Conservation (phyloP, 2,329 filamentous ascomycete genomes). For the Onygenales sp. region DNA sequence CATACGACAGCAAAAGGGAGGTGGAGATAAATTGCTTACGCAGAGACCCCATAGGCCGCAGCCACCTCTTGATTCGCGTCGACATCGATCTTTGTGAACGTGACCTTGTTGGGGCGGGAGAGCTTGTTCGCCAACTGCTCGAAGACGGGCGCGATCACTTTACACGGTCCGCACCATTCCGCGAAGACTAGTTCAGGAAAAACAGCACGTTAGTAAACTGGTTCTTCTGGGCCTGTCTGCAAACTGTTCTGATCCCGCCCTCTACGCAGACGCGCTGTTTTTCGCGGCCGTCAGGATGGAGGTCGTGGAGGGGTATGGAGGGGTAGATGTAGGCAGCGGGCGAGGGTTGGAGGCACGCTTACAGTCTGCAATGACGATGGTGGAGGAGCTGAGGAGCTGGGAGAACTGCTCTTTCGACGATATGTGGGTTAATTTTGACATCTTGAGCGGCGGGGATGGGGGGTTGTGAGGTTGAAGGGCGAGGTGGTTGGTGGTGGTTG, state of each 20-base stretch:
- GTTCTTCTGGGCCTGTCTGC: neutral
- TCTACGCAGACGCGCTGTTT: neutral
- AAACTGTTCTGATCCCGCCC: neutral
- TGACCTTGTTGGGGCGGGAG: constrained; percentile 61
- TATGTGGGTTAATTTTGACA: constrained; percentile 43
- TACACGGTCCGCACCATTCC: constrained; percentile 78
- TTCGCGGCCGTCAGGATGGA: neutral
- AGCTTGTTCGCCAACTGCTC: constrained; percentile 64
- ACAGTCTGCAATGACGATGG: constrained; percentile 84
- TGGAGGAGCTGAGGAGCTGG: constrained; percentile 58
- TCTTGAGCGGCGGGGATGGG: constrained; percentile 19
- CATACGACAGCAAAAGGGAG: neutral
- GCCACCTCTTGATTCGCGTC: constrained; percentile 68
- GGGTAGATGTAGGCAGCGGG: neutral
- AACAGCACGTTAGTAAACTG: constrained; percentile 14
- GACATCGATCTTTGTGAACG: constrained; percentile 80
- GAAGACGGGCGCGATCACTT: constrained; percentile 72
- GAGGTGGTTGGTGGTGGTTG: constrained; percentile 8
- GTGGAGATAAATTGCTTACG: constrained; percentile 33
- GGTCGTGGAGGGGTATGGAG: neutral
- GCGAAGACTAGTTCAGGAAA: constrained; percentile 59
- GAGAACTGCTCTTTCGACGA: constrained; percentile 59
- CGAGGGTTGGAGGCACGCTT: constrained; percentile 32
- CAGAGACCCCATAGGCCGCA: constrained; percentile 60
- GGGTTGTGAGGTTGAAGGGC: constrained; percentile 6